These are phyloP conservation scores for Antitrichia curtipendula DNA, from an alignment of 225 moss, liverwort and hornwort genomes.

Conservation along the genomic window DNA sequence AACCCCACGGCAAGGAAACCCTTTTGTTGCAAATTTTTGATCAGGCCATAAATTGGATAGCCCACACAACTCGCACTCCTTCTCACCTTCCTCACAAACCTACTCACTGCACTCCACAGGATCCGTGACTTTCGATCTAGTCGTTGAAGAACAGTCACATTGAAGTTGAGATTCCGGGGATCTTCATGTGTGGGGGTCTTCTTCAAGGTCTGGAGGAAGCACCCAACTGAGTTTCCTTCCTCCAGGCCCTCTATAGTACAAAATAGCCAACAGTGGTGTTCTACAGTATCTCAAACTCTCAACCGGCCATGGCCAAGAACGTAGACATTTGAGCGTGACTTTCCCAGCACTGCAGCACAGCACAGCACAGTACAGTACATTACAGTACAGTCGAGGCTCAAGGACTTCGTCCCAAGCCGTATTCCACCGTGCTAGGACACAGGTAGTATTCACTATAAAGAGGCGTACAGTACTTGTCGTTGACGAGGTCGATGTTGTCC, in stretches of 20 bases:
- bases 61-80: not conserved
- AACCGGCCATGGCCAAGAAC: not conserved
- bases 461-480: conserved; percentile 21
- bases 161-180: not conserved
- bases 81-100: not conserved
- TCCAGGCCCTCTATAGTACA: not conserved
- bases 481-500: conserved; percentile 27
- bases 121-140: not conserved
- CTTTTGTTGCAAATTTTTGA: not conserved
- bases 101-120: not conserved
- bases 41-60: not conserved
- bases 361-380: not conserved
- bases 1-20: too few relatives aligned
- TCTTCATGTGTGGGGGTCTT: not conserved
- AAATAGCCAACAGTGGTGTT: not conserved
- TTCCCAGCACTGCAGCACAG: not conserved
- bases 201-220: not conserved
- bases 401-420: not conserved
- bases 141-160: not conserved
- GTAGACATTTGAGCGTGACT: not conserved
- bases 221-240: not conserved
- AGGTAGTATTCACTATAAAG: conserved; percentile 19
- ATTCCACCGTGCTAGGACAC: conserved; percentile 27
- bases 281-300: not conserved
- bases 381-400: not conserved